Evolutionary conservation across 345 rosid species (phyloP).

Genomic region (Camelina neglecta): DNA sequence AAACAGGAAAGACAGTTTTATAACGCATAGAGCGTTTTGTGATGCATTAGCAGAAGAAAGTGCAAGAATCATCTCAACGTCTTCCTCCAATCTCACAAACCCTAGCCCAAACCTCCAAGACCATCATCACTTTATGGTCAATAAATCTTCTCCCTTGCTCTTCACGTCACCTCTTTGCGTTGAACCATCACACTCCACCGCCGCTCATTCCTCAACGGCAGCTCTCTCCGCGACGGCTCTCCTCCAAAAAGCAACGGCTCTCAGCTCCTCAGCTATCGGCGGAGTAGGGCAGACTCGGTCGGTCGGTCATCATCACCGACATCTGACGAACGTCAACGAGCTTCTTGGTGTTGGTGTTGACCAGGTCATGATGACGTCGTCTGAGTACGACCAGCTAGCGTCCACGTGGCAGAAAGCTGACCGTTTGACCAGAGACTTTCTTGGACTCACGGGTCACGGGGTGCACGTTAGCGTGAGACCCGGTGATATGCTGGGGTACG

Average conservation of each 20-base stretch:
- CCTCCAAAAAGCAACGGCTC: constrained; percentile 80
- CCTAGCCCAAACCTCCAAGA: constrained; percentile 50
- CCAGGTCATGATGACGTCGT: constrained; percentile 36
- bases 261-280: constrained; percentile 47
- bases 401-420: constrained; percentile 72
- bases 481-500: constrained; percentile 54
- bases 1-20: constrained; percentile 83
- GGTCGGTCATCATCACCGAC: constrained; percentile 48
- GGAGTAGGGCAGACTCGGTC: constrained; percentile 44
- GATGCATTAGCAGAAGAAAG: constrained; percentile 87
- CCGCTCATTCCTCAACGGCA: constrained; percentile 41
- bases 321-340: constrained; percentile 39
- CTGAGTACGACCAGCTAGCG: constrained; percentile 44
- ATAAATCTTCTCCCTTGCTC: constrained; percentile 33
- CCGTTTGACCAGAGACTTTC: constrained; percentile 76
- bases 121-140: constrained; percentile 10
- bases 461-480: constrained; percentile 53
- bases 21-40: constrained; percentile 89
- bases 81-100: constrained; percentile 45
- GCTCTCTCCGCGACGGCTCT: constrained; percentile 88
- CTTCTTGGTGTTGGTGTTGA: constrained; percentile 23
- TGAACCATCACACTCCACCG: constrained; percentile 41
- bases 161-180: constrained; percentile 44
- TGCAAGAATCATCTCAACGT: constrained; percentile 54
- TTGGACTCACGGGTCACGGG: constrained; percentile 60